Percentiles rank a stretch among this genome's conserved stretches.
These are phyloP conservation scores for Effrenium voratum DNA, from an alignment of 73 alveolate genomes.

Conservation along the genomic window DNA sequence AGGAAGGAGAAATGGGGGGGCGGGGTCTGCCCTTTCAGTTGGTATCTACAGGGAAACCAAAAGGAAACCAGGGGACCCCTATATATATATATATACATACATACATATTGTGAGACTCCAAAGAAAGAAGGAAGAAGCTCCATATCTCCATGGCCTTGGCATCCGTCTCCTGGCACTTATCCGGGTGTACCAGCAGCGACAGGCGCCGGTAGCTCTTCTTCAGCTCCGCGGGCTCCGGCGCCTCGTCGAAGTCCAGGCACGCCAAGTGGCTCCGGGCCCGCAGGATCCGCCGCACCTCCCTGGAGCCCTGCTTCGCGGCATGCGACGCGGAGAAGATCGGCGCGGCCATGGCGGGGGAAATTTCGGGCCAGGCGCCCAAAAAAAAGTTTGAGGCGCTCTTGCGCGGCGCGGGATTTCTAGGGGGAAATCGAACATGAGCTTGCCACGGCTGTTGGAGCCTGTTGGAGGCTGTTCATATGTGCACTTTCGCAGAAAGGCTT, in stretches of 20 bases:
- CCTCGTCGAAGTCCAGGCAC: background rate
- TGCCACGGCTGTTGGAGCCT: background rate
- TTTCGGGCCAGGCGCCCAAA: no score
- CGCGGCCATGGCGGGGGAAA: no score
- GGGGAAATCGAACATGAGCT: background rate
- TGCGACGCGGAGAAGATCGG: no score
- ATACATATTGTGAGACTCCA: no score
- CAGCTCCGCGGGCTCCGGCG: background rate
- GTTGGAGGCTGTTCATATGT: no score
- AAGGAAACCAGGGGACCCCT: no score
- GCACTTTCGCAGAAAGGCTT: no score
- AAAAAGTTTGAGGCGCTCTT: background rate
- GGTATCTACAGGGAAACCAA: no score
- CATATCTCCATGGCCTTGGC: background rate
- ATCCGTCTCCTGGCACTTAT: slow-evolving; percentile 47
- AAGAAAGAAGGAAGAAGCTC: no score
- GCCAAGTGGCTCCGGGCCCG: slow-evolving; percentile 28
- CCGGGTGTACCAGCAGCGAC: slow-evolving; percentile 77
- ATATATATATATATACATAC: no score
- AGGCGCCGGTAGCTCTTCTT: slow-evolving; percentile 26
- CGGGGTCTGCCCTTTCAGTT: no score
- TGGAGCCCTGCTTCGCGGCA: background rate
- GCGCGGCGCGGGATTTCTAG: background rate
- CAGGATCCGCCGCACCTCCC: background rate
- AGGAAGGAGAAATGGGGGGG: no score